phyloP scores from a whole-genome alignment of 2,329 filamentous ascomycete species.

The Trichophyton benhamiae region DNA sequence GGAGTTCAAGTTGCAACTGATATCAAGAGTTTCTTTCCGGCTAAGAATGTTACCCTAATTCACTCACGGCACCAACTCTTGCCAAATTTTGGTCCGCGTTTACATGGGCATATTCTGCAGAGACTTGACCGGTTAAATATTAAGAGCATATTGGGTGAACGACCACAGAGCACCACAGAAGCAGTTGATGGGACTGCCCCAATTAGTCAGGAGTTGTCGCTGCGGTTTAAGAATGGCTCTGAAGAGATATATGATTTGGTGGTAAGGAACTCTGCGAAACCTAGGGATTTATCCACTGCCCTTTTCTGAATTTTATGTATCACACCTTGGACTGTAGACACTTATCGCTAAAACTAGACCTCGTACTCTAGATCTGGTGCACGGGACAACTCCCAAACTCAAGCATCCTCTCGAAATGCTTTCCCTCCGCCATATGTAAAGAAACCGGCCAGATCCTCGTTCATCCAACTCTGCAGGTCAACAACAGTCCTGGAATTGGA shows the following conservation, averaged over 20 bases:
- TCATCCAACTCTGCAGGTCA: too few relatives aligned
- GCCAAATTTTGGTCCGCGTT: background rate
- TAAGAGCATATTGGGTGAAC: background rate
- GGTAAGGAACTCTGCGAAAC: slow-evolving; percentile 1
- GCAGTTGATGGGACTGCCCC: too few relatives aligned
- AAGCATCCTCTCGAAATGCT: too few relatives aligned
- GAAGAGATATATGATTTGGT: slow-evolving; percentile 10
- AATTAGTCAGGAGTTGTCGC: background rate
- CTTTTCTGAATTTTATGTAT: background rate
- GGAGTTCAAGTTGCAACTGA: background rate
- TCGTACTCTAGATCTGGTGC: background rate
- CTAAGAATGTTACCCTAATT: background rate
- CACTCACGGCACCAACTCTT: background rate
- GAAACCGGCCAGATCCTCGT: too few relatives aligned
- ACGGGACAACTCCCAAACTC: too few relatives aligned
- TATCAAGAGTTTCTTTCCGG: background rate
- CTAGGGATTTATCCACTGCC: background rate
- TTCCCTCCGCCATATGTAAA: too few relatives aligned
- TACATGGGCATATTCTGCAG: background rate
- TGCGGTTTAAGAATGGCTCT: slow-evolving; percentile 10
- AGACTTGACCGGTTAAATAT: background rate
- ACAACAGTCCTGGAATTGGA: too few relatives aligned
- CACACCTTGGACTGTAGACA: background rate
- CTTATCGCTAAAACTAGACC: background rate
- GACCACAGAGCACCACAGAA: background rate